These are phyloP conservation scores for Mucor saturninus DNA, from an alignment of 371 early-diverging fungal genomes.

Conservation along the genomic window DNA sequence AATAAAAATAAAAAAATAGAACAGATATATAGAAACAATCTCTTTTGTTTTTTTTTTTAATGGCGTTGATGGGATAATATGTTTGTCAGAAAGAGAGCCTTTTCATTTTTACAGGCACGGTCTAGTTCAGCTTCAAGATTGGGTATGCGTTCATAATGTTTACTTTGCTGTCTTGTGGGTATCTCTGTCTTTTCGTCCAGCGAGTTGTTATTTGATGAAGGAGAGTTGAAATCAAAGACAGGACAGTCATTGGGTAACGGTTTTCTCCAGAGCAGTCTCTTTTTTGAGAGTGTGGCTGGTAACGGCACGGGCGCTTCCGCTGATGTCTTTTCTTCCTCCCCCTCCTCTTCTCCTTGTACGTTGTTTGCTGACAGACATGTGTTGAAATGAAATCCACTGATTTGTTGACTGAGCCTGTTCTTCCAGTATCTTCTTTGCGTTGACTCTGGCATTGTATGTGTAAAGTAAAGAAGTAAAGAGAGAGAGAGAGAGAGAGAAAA, in stretches of 20 bases:
- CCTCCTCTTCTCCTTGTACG: not conserved
- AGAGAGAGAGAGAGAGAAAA: no score
- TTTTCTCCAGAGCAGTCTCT: constrained; percentile 19
- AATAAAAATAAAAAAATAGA: constrained; percentile 6
- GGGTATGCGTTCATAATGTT: constrained; percentile 20
- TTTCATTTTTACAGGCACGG: constrained; percentile 20
- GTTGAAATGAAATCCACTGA: not conserved
- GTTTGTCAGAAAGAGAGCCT: constrained; percentile 19
- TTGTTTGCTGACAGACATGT: not conserved
- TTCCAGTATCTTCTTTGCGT: not conserved
- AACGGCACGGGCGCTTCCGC: not conserved
- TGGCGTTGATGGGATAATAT: constrained; percentile 6
- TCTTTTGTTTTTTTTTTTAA: not conserved
- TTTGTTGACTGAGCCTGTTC: not conserved
- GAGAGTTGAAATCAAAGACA: constrained; percentile 12
- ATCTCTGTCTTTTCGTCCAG: constrained; percentile 15
- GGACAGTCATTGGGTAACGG: constrained; percentile 26
- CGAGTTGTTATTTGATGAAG: not conserved
- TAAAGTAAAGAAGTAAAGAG: no score
- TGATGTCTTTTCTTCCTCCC: not conserved
- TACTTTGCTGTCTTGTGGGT: constrained; percentile 24
- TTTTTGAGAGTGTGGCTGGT: not conserved
- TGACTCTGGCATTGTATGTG: not conserved
- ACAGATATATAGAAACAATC: constrained; percentile 2
- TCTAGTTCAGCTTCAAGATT: constrained; percentile 21